Evolutionary conservation across 2,329 filamentous ascomycete species (phyloP).

Genomic region (Fusarium virguliforme): DNA sequence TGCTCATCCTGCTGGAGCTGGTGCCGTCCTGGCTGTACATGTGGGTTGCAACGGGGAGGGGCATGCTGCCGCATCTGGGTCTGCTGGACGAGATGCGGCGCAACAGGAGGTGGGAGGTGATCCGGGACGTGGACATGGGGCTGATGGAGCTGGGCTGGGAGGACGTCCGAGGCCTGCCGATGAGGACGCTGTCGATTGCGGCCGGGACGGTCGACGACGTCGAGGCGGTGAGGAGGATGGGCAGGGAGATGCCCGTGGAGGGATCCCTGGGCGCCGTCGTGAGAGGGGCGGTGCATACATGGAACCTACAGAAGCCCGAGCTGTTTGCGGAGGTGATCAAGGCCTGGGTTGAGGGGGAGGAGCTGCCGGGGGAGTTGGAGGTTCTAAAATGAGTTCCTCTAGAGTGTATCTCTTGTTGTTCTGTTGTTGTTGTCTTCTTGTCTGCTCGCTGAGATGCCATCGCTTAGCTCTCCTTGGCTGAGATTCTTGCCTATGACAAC

Average conservation of each 20-base stretch:
- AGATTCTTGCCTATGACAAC: constrained; percentile 21
- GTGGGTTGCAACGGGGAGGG: constrained; percentile 48
- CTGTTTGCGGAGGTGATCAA: constrained; percentile 57
- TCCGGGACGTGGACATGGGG: constrained; percentile 47
- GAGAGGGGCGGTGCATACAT: constrained; percentile 57
- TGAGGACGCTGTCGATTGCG: constrained; percentile 52
- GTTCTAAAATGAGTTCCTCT: constrained; percentile 23
- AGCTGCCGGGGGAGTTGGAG: constrained; percentile 51
- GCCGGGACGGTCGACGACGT: constrained; percentile 56
- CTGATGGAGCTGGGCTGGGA: constrained; percentile 48
- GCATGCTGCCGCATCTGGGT: constrained; percentile 52
- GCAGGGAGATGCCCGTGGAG: constrained; percentile 46
- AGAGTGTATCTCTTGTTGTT: neutral
- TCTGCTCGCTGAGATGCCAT: neutral
- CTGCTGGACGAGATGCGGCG: constrained; percentile 55
- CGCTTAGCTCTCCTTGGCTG: neutral
- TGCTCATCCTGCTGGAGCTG: constrained; percentile 48
- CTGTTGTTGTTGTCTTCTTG: neutral
- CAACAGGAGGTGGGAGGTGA: constrained; percentile 53
- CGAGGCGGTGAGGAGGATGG: constrained; percentile 52
- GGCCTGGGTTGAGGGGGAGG: constrained; percentile 55
- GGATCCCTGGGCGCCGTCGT: constrained; percentile 54
- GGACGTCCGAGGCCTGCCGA: constrained; percentile 47
- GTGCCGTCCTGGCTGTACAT: constrained; percentile 53
- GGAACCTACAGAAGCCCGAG: constrained; percentile 60